Evolutionary conservation across 495 filamentous ascomycete genomes (phyloP), one percentile per base, ranked within the genome.

Genomic region (Talaromyces proteolyticus): DNA sequence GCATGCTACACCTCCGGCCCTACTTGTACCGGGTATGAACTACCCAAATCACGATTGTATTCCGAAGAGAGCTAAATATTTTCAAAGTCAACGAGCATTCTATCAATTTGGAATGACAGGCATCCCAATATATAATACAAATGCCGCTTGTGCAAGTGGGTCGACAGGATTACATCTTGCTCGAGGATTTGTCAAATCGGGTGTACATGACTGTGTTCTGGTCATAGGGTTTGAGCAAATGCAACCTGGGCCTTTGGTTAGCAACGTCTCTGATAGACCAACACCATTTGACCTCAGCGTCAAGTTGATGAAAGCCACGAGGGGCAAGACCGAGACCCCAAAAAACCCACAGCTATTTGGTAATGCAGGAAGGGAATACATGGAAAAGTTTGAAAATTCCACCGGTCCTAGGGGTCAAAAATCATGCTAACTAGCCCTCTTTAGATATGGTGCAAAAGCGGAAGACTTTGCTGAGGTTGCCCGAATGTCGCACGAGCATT

Each of bases 151-250:
- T 75, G 81, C 84, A 0, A 93, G 89, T 2, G 89, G 89, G 1
- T 82, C 78, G 1, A 91, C 88, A 0, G 89, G 89, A 14, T 64
- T 93, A 11, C 74, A 80, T 58, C 78, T 93, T 70, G 89, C 79
- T 0, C 73, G 87, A 4, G 81, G 78, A 22, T 69, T 89, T 63
- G 82, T 92, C 53, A 63, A 78, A 17, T 68, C 81, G 51, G 87
- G 88, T 19, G 79, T 74, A 10, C 81, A 81, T 3, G 81, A 91
- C 60, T 88, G 85, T 53, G 78, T 88, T 7, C 65, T 95, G 48
- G 87, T 93, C 4, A 76, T 93, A n/a, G 89, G 89, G 11, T 95
- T 91, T 56, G 89, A 95, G 72, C 91, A 91, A 77, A 95, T 95
- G 89, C 82, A 79, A 60, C 81, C 84, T 0, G 89, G 89, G 4